Percentiles rank a stretch among this genome's conserved stretches.
phyloP scores from a whole-genome alignment of 768 basidiomycete genomes.

The Macrolepiota dolichaula region DNA sequence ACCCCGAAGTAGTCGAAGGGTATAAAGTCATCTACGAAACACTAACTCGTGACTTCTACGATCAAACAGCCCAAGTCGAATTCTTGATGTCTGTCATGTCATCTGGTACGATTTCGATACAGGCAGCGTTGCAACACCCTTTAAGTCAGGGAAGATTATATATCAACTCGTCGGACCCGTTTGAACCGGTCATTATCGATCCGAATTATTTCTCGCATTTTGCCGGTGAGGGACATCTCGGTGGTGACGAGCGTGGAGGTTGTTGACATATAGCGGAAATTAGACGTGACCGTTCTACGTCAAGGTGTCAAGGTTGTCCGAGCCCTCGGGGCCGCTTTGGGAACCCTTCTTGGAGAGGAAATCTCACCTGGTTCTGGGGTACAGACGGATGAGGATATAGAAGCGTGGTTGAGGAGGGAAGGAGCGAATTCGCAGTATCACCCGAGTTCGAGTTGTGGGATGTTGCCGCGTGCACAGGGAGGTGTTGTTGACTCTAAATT shows the following conservation, averaged over 20 bases:
- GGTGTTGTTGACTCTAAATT: constrained; percentile 28
- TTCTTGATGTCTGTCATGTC: constrained; percentile 40
- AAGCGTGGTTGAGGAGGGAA: constrained; percentile 41
- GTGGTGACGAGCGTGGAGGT: no score
- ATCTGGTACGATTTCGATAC: constrained; percentile 41
- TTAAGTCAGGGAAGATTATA: constrained; percentile 60
- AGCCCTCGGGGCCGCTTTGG: constrained; percentile 48
- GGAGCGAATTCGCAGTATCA: constrained; percentile 54
- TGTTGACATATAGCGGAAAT: neutral
- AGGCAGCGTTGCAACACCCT: constrained; percentile 64
- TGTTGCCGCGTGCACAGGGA: constrained; percentile 25
- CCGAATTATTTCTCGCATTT: constrained; percentile 62
- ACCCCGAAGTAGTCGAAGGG: constrained; percentile 45
- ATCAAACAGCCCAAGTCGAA: constrained; percentile 52
- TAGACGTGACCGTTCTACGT: constrained; percentile 45
- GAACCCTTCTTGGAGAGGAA: constrained; percentile 31
- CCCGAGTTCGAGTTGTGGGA: constrained; percentile 35
- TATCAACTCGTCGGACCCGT: constrained; percentile 59
- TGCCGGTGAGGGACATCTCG: constrained; percentile 40
- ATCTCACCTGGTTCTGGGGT: constrained; percentile 24
- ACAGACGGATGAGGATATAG: constrained; percentile 51
- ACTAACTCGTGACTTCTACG: constrained; percentile 33
- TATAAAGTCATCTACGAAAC: constrained; percentile 52
- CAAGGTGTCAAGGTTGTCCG: constrained; percentile 62
- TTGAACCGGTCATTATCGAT: constrained; percentile 60